Evolutionary conservation across 306 rosid genomes (phyloP), one percentile per base, ranked within the genome.

Genomic region (Purshia tridentata): DNA sequence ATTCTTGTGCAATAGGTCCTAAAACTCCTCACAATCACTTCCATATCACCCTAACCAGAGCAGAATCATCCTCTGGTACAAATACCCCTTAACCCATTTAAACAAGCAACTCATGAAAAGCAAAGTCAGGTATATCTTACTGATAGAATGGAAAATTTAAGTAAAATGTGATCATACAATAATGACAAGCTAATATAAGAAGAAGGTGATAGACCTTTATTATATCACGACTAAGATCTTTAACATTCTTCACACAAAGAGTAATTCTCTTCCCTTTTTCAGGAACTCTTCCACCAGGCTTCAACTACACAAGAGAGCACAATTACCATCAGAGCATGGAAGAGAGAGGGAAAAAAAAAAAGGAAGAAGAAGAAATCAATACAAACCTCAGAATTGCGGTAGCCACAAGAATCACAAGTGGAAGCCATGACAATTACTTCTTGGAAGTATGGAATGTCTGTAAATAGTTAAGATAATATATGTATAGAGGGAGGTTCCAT

Each of bases 361-460:
- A 0, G 9, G 19, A 69, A 40, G 15, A 19, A 44, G 68, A 64
- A 78, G 80, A n/a, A n/a, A 83, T 66, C 66, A 67, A 54, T 64
- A 64, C 53, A 77, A 84, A 94, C 98, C 98, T 94, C 97, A 73
- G 98, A 94, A 87, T 81, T 94, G 76, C 98, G 97, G 81, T 94
- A 91, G 80, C 97, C 98, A 58, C 98, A 94, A 15, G 81, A 41
- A 59, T 94, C 98, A 80, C 97, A 94, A n/a, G 96, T 94, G 68
- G 97, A 85, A 65, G 98, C 98, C 97, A 94, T 94, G 70, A 91
- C 97, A 0, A 94, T 89, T 60, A 91, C 98, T 88, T 94, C 95
- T 84, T 91, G 92, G 80, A 94, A 94, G 76, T 94, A 94, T 29
- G 98, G 98, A 83, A 94, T 94, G n/a, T 94, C 97, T 94, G 69